Percentiles rank a stretch among this genome's conserved stretches.
phyloP scores from a whole-genome alignment of 441 rosid genomes.

The Aleurites moluccanus region DNA sequence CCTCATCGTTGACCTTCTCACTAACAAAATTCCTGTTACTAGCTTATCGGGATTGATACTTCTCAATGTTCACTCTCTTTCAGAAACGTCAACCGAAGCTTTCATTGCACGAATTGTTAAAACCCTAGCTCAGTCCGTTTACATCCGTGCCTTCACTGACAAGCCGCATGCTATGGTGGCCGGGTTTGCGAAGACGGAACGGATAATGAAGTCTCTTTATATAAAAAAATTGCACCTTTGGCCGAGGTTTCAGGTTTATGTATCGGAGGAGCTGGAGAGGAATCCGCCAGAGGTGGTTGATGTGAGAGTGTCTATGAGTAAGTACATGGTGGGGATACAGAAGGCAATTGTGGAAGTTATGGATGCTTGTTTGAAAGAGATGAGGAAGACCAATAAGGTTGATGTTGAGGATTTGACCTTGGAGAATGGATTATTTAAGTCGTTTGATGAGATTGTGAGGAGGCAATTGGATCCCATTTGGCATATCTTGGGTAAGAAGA shows the following conservation, averaged over 20 bases:
- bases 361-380: slow-evolving; percentile 97
- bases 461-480: slow-evolving; percentile 97
- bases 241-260: slow-evolving; percentile 99
- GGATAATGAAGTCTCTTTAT: slow-evolving; percentile 74
- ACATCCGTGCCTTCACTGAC: slow-evolving; percentile 72
- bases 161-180: slow-evolving; percentile 86
- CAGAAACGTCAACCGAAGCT: slow-evolving; percentile 86
- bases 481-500: slow-evolving; percentile 93
- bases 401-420: slow-evolving; percentile 96
- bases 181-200: slow-evolving; percentile 86
- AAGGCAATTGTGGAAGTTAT: slow-evolving; percentile 83
- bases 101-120: slow-evolving; percentile 85
- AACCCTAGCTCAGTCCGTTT: slow-evolving; percentile 42
- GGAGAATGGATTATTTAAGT: slow-evolving; percentile 94
- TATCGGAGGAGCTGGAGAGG: slow-evolving; percentile 82
- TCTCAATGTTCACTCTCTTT: slow-evolving; percentile 61
- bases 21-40: slow-evolving; percentile 57
- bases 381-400: slow-evolving; percentile 92
- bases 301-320: slow-evolving; percentile 84
- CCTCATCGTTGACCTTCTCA: slow-evolving; percentile 85
- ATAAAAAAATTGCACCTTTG: slow-evolving; percentile 71
- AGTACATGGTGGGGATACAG: slow-evolving; percentile 86
- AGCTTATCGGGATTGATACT: slow-evolving; percentile 60
- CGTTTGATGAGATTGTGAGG: slow-evolving; percentile 96
- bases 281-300: slow-evolving; percentile 86